Percentiles rank a stretch among this genome's conserved stretches.
Evolutionary conservation across 1,284 basidiomycete genomes (phyloP).

Genomic region (Apiotrichum laibachii): DNA sequence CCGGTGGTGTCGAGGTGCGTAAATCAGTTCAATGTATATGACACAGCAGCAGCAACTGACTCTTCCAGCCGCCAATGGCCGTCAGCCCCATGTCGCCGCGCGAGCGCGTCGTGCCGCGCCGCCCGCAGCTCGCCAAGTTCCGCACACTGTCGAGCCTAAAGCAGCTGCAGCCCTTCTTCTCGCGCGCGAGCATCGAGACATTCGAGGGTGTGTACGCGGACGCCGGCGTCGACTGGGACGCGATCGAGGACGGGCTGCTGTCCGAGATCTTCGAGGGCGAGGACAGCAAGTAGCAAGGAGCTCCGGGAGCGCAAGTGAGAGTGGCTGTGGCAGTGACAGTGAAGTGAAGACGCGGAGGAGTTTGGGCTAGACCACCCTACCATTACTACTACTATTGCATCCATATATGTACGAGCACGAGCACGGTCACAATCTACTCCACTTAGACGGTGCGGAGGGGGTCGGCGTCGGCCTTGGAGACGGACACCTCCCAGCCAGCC

Average conservation of each 20-base stretch:
- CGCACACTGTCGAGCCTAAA: constrained; percentile 74
- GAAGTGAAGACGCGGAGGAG: too few species aligned
- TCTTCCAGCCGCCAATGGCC: not conserved
- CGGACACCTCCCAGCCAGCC: constrained; percentile 19
- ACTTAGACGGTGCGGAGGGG: constrained; percentile 20
- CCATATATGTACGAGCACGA: too few species aligned
- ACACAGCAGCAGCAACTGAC: not conserved
- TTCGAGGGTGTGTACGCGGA: constrained; percentile 86
- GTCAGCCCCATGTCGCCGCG: constrained; percentile 1
- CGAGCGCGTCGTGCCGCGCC: constrained; percentile 54
- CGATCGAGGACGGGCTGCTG: constrained; percentile 72
- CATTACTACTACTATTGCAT: constrained; percentile 1
- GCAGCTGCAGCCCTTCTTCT: constrained; percentile 82
- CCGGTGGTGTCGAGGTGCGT: not conserved
- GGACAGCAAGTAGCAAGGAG: not conserved
- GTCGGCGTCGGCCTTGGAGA: constrained; percentile 18
- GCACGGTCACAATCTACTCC: not conserved
- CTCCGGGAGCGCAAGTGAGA: too few species aligned
- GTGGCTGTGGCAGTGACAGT: not conserved
- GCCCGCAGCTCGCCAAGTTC: constrained; percentile 66
- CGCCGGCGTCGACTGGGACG: constrained; percentile 71
- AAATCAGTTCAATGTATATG: too few species aligned
- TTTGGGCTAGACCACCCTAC: not conserved
- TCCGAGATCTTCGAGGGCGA: constrained; percentile 77
- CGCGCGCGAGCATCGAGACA: constrained; percentile 76